These are phyloP conservation scores for Nyssa sinensis DNA, from an alignment of 148 eudicot species.

Conservation along the genomic window DNA sequence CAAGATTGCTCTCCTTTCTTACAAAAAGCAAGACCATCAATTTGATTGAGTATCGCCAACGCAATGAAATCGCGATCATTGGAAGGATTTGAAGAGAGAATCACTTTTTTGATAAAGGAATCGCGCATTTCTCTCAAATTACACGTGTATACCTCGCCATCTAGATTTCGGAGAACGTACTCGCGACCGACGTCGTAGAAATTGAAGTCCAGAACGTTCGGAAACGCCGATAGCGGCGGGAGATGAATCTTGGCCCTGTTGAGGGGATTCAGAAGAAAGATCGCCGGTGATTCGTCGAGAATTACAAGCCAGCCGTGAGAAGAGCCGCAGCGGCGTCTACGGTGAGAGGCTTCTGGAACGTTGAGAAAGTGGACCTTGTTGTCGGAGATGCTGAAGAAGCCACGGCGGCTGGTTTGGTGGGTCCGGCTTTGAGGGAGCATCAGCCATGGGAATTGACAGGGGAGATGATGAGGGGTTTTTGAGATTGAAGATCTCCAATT, in stretches of 20 bases:
- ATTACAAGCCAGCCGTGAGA: conserved; percentile 61
- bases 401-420: conserved; percentile 20
- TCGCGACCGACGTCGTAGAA: conserved; percentile 55
- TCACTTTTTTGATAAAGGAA: conserved; percentile 47
- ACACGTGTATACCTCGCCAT: conserved; percentile 19
- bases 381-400: conserved; percentile 38
- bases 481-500: conserved; percentile 46
- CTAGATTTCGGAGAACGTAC: conserved; percentile 31
- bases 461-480: conserved; percentile 32
- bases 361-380: conserved; percentile 33
- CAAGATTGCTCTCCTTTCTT: conserved; percentile 46
- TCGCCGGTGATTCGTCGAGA: conserved; percentile 42
- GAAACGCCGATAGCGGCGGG: conserved; percentile 59
- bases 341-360: conserved; percentile 40
- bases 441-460: conserved; percentile 70
- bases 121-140: conserved; percentile 59
- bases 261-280: conserved; percentile 60
- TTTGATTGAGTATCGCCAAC: conserved; percentile 39
- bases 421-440: conserved; percentile 43
- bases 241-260: conserved; percentile 36
- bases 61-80: conserved; percentile 30
- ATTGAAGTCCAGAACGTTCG: conserved; percentile 50
- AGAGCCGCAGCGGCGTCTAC: conserved; percentile 62
- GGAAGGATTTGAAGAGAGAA: conserved; percentile 54
- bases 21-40: conserved; percentile 58